phyloP scores from a whole-genome alignment of 2,329 filamentous ascomycete species.

The Tympanopsis confertula region DNA sequence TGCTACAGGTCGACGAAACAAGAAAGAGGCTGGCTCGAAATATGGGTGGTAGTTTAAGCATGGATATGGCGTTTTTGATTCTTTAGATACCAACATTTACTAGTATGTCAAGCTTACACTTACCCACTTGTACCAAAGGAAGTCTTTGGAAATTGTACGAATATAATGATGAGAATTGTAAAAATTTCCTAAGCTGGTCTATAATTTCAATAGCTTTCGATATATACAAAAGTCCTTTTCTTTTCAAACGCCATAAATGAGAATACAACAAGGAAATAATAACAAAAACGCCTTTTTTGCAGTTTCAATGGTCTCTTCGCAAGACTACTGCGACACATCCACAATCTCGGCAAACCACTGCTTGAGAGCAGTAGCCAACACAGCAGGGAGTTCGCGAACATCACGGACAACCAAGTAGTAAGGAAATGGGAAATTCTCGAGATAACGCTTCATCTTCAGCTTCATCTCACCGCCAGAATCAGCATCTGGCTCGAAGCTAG shows the following conservation, averaged over 20 bases:
- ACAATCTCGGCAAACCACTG: slow-evolving; percentile 47
- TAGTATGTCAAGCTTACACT: background rate
- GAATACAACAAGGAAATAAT: background rate
- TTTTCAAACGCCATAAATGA: background rate
- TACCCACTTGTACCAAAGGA: too few species aligned
- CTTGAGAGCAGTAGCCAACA: slow-evolving; percentile 53
- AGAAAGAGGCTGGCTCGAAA: slow-evolving; percentile 13
- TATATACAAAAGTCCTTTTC: background rate
- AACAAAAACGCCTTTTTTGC: too few species aligned
- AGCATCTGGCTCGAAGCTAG: slow-evolving; percentile 43
- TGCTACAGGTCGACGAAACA: slow-evolving; percentile 12
- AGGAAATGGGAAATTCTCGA: slow-evolving; percentile 57
- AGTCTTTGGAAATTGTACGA: background rate
- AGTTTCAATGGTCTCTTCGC: too few species aligned
- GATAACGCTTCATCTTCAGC: slow-evolving; percentile 50
- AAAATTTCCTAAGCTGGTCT: background rate
- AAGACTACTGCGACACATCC: too few species aligned
- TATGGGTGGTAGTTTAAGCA: slow-evolving; percentile 11
- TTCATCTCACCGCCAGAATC: slow-evolving; percentile 20
- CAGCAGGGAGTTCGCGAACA: slow-evolving; percentile 52
- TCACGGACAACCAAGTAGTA: slow-evolving; percentile 59
- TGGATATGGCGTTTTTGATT: background rate
- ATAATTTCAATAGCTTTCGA: background rate
- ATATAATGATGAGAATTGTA: background rate
- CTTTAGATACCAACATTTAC: background rate